Conservation (phyloP, 306 rosid species). For the Casuarina cunninghamiana region DNA sequence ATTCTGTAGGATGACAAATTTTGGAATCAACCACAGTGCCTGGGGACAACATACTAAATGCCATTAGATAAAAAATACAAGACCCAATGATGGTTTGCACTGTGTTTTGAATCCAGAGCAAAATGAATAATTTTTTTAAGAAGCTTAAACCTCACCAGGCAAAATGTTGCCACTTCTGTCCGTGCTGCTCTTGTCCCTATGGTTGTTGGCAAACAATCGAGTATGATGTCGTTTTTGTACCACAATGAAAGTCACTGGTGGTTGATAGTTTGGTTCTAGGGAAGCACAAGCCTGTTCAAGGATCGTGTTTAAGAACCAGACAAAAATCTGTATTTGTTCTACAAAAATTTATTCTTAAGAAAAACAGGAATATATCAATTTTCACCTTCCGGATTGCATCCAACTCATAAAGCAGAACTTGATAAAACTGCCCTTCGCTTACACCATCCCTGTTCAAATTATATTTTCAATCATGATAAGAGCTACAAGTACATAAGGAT, state of each 20-base stretch:
- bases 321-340: not conserved
- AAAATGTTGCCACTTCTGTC: slow-evolving; percentile 89
- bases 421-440: slow-evolving; percentile 94
- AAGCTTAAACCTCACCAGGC: slow-evolving; percentile 58
- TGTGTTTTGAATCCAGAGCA: not conserved
- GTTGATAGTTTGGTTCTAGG: slow-evolving; percentile 90
- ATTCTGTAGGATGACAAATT: slow-evolving; percentile 91
- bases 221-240: slow-evolving; percentile 97
- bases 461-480: not conserved
- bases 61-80: slow-evolving; percentile 1
- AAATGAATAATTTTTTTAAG: not conserved
- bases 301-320: slow-evolving; percentile 22
- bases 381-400: slow-evolving; percentile 91
- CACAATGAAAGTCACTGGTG: slow-evolving; percentile 87
- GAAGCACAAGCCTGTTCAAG: slow-evolving; percentile 80
- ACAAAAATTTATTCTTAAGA: not conserved
- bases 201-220: slow-evolving; percentile 74
- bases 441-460: slow-evolving; percentile 79
- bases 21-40: slow-evolving; percentile 88
- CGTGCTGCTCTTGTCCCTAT: slow-evolving; percentile 72
- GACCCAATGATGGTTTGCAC: slow-evolving; percentile 2
- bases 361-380: not conserved
- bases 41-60: slow-evolving; percentile 32
- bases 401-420: slow-evolving; percentile 81
- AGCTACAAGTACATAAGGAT: not conserved